A percentile compares a stretch with the other conserved stretches of the same genome.
Evolutionary conservation across 2,329 filamentous ascomycete species (phyloP).

Genomic region (Paraphaeosphaeria minitans): DNA sequence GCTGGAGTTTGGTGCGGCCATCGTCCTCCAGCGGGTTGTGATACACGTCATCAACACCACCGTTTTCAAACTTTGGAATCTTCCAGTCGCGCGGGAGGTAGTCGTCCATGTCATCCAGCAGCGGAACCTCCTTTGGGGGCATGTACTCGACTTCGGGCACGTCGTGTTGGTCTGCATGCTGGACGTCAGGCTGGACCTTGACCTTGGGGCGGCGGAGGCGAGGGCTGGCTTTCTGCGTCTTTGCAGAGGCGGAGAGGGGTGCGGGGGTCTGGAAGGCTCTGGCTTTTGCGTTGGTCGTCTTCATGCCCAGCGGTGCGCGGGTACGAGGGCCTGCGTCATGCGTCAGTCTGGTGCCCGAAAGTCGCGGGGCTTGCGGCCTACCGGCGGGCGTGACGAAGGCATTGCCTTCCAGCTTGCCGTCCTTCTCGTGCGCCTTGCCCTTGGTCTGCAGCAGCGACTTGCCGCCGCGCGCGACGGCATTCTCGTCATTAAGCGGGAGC

Average conservation of each 20-base stretch:
- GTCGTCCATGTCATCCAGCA: constrained; percentile 72
- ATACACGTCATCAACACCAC: constrained; percentile 58
- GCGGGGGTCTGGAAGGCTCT: constrained; percentile 69
- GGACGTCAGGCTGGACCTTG: constrained; percentile 65
- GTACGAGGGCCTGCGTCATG: constrained; percentile 62
- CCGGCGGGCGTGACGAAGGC: constrained; percentile 81
- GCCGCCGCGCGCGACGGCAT: constrained; percentile 67
- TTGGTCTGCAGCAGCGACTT: constrained; percentile 64
- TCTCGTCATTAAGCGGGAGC: constrained; percentile 81
- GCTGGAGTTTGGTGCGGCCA: constrained; percentile 67
- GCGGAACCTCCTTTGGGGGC: constrained; percentile 69
- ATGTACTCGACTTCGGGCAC: constrained; percentile 89
- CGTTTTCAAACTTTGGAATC: constrained; percentile 57
- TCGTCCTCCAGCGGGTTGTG: constrained; percentile 67
- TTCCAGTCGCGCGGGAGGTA: constrained; percentile 60
- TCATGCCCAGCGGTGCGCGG: constrained; percentile 85
- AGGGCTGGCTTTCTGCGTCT: constrained; percentile 68
- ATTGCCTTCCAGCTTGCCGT: constrained; percentile 60
- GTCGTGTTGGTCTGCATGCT: constrained; percentile 57
- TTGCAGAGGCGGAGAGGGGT: constrained; percentile 63
- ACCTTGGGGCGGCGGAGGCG: constrained; percentile 61
- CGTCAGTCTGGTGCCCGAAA: constrained; percentile 10
- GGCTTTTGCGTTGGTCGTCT: constrained; percentile 94
- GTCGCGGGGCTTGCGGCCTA: constrained; percentile 46
- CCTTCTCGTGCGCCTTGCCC: constrained; percentile 62